phyloP scores from a whole-genome alignment of 2,329 filamentous ascomycete species.

The Dactylonectria estremocensis region DNA sequence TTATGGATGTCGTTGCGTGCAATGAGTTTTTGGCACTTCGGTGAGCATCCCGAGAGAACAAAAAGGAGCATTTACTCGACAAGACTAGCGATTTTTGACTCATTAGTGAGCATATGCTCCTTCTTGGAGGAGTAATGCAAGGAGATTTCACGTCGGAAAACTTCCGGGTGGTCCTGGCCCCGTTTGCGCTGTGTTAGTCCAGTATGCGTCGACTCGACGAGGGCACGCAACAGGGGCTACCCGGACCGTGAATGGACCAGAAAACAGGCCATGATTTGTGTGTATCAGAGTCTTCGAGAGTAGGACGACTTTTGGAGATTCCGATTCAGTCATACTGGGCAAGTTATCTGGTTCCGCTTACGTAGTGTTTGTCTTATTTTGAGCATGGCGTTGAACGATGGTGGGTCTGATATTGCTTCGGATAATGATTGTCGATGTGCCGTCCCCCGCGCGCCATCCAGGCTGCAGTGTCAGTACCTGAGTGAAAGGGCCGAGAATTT shows the following conservation, averaged over 20 bases:
- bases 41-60: background rate
- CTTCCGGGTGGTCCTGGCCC: constrained; percentile 16
- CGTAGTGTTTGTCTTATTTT: background rate
- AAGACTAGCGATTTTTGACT: background rate
- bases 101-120: background rate
- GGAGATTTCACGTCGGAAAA: constrained; percentile 12
- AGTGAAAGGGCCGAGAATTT: constrained; percentile 7
- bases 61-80: background rate
- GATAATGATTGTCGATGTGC: background rate
- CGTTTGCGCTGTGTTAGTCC: constrained; percentile 4
- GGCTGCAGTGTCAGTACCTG: background rate
- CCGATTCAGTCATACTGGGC: background rate
- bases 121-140: background rate
- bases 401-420: background rate
- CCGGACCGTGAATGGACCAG: constrained; percentile 7
- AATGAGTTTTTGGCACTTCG: background rate
- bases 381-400: background rate
- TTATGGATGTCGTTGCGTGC: background rate
- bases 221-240: constrained; percentile 10
- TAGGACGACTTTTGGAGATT: background rate
- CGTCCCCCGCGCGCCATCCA: background rate
- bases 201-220: background rate
- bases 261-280: constrained; percentile 11
- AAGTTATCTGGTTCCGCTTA: background rate
- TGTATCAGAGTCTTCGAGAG: background rate